A percentile compares a stretch with the other conserved stretches of the same genome.
Evolutionary conservation across 225 moss, liverwort and hornwort species (phyloP).

Genomic region (Ulota crispa): DNA sequence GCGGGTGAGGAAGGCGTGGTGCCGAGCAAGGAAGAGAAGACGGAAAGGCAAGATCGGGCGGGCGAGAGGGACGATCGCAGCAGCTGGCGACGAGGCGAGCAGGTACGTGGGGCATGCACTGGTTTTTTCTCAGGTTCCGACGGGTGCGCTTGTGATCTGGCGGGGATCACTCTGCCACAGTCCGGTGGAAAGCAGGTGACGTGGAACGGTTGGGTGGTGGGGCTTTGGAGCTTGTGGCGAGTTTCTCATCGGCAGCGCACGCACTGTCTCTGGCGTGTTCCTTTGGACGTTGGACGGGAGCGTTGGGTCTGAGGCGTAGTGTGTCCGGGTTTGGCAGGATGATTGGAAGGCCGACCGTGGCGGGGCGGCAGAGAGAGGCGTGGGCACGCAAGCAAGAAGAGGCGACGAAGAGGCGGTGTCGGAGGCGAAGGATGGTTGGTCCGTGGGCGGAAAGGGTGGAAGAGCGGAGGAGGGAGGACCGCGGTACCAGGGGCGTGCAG

Average conservation of each 20-base stretch:
- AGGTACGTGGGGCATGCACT: slow-evolving; percentile 21
- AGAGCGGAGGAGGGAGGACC: slow-evolving; percentile 22
- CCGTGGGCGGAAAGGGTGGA: slow-evolving; percentile 17
- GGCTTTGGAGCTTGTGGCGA: neutral
- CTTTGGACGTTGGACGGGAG: neutral
- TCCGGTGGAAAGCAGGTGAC: neutral
- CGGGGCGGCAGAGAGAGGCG: slow-evolving; percentile 31
- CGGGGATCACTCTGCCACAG: too few species aligned
- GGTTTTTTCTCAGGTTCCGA: neutral
- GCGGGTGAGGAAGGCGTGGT: slow-evolving; percentile 56
- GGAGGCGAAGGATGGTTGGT: slow-evolving; percentile 23
- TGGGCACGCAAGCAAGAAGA: slow-evolving; percentile 2
- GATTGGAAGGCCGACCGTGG: slow-evolving; percentile 31
- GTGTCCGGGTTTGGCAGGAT: slow-evolving; percentile 27
- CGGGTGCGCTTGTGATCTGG: neutral
- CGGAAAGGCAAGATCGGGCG: slow-evolving; percentile 60
- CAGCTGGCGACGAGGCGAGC: slow-evolving; percentile 56
- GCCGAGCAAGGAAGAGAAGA: slow-evolving; percentile 61
- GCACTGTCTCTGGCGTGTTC: neutral
- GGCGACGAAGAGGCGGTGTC: slow-evolving; percentile 13
- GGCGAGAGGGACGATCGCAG: slow-evolving; percentile 59
- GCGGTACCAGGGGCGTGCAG: slow-evolving; percentile 18
- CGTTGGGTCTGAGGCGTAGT: neutral
- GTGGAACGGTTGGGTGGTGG: neutral
- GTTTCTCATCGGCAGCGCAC: neutral